phyloP scores from a whole-genome alignment of 495 filamentous ascomycete genomes.

The Aspergillus panamensis region DNA sequence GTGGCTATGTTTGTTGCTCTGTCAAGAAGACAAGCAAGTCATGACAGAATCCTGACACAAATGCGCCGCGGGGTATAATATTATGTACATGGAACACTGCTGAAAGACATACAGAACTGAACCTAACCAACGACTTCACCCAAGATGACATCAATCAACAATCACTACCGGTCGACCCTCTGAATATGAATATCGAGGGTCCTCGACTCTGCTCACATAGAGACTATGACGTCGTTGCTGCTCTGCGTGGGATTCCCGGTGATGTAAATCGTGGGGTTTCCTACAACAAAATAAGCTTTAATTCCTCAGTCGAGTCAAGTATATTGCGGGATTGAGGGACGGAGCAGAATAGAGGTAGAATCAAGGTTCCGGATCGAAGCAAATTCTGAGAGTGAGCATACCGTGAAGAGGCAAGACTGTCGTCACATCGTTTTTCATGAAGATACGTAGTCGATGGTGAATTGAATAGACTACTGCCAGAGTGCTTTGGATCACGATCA shows the following conservation, averaged over 20 bases:
- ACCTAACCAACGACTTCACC: slow-evolving; percentile 1
- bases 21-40: too few species aligned
- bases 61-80: slow-evolving; percentile 35
- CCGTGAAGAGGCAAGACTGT: slow-evolving; percentile 16
- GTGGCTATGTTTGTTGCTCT: too few species aligned
- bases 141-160: slow-evolving; percentile 31
- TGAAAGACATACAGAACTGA: slow-evolving; percentile 11
- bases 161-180: slow-evolving; percentile 31
- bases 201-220: slow-evolving; percentile 28
- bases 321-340: neutral
- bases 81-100: slow-evolving; percentile 14
- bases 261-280: slow-evolving; percentile 5
- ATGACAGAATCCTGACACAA: neutral
- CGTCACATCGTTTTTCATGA: slow-evolving; percentile 10
- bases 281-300: slow-evolving; percentile 12
- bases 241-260: neutral
- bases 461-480: slow-evolving; percentile 3
- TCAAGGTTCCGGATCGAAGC: neutral
- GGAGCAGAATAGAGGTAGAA: neutral
- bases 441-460: slow-evolving; percentile 7
- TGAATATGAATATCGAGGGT: slow-evolving; percentile 20
- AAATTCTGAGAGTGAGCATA: slow-evolving; percentile 18
- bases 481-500: neutral
- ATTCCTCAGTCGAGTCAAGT: neutral
- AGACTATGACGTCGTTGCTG: slow-evolving; percentile 27